Conservation (phyloP, 305 asterid genomes). For the Caryopteris hybrid region DNA sequence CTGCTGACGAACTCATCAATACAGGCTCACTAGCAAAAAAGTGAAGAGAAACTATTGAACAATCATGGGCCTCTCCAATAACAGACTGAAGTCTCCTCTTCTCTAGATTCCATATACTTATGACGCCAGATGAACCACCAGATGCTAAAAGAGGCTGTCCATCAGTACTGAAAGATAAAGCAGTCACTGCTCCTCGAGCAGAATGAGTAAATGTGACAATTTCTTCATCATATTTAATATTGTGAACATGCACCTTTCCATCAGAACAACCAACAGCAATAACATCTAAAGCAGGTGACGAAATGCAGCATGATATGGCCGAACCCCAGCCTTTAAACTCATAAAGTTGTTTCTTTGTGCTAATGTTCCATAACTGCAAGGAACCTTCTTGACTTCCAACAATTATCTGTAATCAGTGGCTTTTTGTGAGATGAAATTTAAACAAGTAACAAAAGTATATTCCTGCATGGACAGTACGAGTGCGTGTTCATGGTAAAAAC, state of each 20-base stretch:
- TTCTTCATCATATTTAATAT: constrained; percentile 76
- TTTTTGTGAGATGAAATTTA: constrained; percentile 22
- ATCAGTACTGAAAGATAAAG: constrained; percentile 85
- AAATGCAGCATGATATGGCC: constrained; percentile 66
- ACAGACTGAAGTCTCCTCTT: constrained; percentile 80
- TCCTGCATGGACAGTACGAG: not conserved
- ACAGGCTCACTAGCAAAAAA: constrained; percentile 90
- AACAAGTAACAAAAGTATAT: not conserved
- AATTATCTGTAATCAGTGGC: constrained; percentile 46
- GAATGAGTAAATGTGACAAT: constrained; percentile 73
- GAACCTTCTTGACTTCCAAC: constrained; percentile 84
- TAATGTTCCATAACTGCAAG: constrained; percentile 85
- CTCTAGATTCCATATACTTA: constrained; percentile 96
- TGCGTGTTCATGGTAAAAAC: not conserved
- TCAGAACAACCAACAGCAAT: constrained; percentile 83
- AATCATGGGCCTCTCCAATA: constrained; percentile 84
- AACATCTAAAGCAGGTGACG: constrained; percentile 96
- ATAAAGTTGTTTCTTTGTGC: constrained; percentile 70
- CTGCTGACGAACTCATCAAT: constrained; percentile 83
- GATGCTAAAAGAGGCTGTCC: constrained; percentile 94
- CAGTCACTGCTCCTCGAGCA: constrained; percentile 74
- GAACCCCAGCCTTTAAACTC: constrained; percentile 89
- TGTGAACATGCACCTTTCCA: constrained; percentile 86
- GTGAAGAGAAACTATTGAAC: constrained; percentile 75
- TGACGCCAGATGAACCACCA: constrained; percentile 94